These are phyloP conservation scores for Rosa hybrid DNA, from an alignment of 331 rosid species.

Conservation along the genomic window DNA sequence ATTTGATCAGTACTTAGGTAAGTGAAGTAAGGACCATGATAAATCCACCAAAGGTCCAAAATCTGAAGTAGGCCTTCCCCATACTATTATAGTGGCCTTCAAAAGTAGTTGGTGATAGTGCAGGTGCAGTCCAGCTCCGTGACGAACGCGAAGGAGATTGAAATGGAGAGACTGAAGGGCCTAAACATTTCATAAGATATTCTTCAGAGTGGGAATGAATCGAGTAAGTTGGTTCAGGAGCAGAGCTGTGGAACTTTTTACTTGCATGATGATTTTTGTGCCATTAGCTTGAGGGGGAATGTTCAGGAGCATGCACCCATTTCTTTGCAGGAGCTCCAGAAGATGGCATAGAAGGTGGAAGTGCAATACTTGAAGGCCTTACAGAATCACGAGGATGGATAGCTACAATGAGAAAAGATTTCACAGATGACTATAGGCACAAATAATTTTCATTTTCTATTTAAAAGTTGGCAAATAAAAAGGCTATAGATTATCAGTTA, in stretches of 20 bases:
- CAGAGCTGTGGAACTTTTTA: constrained; percentile 37
- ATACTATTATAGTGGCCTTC: constrained; percentile 55
- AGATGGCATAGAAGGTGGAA: constrained; percentile 59
- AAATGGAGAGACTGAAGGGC: constrained; percentile 51
- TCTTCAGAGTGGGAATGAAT: constrained; percentile 37
- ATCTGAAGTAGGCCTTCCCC: constrained; percentile 29
- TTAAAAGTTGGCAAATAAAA: constrained; percentile 19
- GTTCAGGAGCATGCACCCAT: constrained; percentile 43
- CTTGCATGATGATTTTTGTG: constrained; percentile 43
- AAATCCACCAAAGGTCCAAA: constrained; percentile 12
- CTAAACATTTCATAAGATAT: constrained; percentile 27
- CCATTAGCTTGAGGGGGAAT: constrained; percentile 45
- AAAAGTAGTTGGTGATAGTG: constrained; percentile 52
- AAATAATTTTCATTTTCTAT: not conserved
- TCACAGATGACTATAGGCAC: not conserved
- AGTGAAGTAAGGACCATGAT: constrained; percentile 14
- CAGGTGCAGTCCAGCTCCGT: constrained; percentile 38
- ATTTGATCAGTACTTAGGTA: constrained; percentile 15
- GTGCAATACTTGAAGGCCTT: constrained; percentile 61
- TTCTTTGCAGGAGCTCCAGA: constrained; percentile 35
- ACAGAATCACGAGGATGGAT: constrained; percentile 35
- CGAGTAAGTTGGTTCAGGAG: constrained; percentile 38
- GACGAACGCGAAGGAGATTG: constrained; percentile 55
- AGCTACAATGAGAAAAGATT: constrained; percentile 43
- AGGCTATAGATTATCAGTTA: not conserved